Evolutionary conservation across 2,329 filamentous ascomycete species (phyloP).

Genomic region (Penicillium occitanis): DNA sequence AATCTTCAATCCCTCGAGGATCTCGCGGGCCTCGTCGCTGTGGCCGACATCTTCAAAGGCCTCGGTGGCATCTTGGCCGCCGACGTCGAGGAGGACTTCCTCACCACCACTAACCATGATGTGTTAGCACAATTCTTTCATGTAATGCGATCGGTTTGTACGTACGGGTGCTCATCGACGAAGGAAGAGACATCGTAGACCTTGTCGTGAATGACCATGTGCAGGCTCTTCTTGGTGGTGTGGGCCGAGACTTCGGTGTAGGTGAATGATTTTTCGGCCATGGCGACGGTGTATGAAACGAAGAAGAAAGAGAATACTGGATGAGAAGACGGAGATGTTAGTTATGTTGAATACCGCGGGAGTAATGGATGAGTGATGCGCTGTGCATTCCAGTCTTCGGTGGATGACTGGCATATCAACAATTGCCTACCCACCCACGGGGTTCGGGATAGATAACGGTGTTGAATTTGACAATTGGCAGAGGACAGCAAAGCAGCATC

Average conservation of each 20-base stretch:
- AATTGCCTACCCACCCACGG: not conserved
- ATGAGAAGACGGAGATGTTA: not conserved
- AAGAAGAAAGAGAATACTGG: not conserved
- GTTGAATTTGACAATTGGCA: not conserved
- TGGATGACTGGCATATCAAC: not conserved
- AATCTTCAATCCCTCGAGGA: constrained; percentile 73
- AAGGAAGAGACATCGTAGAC: constrained; percentile 89
- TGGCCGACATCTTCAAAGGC: constrained; percentile 99
- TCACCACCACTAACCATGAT: constrained; percentile 63
- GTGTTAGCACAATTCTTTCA: too few species aligned
- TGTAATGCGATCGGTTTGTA: constrained; percentile 27
- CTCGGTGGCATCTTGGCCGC: constrained; percentile 92
- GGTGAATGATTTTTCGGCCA: constrained; percentile 64
- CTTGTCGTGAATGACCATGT: constrained; percentile 90
- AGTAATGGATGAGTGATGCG: not conserved
- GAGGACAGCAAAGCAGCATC: not conserved
- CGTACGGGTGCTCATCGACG: constrained; percentile 92
- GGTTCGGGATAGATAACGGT: not conserved
- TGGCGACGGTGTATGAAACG: constrained; percentile 33
- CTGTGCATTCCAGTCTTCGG: not conserved
- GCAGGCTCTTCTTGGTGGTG: constrained; percentile 90
- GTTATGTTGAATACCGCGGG: not conserved
- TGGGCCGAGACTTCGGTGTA: constrained; percentile 80
- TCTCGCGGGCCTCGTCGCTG: constrained; percentile 96
- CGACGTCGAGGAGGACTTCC: constrained; percentile 95